Percentiles rank a stretch among this genome's conserved stretches.
phyloP scores from a whole-genome alignment of 1,284 basidiomycete species.

The Prillingera fragicola region DNA sequence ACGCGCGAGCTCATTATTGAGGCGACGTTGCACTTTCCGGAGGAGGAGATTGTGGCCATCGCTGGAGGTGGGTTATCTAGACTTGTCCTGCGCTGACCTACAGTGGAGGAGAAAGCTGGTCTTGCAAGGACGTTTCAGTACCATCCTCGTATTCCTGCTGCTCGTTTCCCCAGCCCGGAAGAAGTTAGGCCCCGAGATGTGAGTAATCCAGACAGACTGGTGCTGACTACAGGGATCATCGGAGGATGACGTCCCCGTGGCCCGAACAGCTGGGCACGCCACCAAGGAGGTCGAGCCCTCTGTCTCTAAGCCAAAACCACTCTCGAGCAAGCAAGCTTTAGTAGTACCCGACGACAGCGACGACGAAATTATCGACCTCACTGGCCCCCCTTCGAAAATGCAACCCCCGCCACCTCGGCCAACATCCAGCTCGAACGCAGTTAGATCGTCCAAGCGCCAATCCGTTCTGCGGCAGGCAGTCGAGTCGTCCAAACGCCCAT shows the following conservation, averaged over 20 bases:
- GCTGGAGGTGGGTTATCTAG: conserved; percentile 18
- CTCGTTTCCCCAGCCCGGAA: conserved; percentile 14
- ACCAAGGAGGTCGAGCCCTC: neutral
- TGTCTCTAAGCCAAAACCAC: neutral
- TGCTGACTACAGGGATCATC: neutral
- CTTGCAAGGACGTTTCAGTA: conserved; percentile 23
- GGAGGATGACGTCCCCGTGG: neutral
- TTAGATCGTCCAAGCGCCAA: no score
- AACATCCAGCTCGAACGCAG: no score
- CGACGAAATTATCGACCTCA: conserved; percentile 13
- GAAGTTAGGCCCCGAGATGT: no score
- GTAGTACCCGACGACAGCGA: conserved; percentile 1
- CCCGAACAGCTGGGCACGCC: neutral
- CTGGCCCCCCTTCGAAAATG: neutral
- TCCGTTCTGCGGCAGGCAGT: no score
- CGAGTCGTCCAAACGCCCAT: no score
- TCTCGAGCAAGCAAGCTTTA: neutral
- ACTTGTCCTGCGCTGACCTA: neutral
- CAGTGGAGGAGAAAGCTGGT: conserved; percentile 40
- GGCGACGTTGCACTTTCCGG: conserved; percentile 14
- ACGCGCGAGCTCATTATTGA: conserved; percentile 14
- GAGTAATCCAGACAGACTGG: neutral
- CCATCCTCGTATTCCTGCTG: conserved; percentile 16
- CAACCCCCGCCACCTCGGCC: no score
- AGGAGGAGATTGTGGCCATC: conserved; percentile 21